Base-by-base conservation (phyloP, 208 protist genomes). In the Angomonas ambiguus region DNA sequence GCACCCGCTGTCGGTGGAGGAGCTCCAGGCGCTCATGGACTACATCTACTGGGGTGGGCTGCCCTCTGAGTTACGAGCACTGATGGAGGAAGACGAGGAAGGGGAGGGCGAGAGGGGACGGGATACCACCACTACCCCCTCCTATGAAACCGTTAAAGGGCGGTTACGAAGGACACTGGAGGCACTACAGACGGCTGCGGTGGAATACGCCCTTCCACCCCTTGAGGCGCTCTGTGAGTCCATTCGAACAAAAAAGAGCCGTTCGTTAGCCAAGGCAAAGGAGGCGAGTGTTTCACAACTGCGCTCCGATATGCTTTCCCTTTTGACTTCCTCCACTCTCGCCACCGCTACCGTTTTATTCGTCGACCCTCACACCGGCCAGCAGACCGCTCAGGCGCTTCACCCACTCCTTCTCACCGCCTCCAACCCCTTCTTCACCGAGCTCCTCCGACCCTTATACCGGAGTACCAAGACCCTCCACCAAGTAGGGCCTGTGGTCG, bases 21-120 rank as follows among this genome's bases (percentile, higher is more conserved):
- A 82, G 18, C 73, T 93, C 53, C 51, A 74, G 68, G 82, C 65
- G 49, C 67, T 93, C 20, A 53, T 74, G 4, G 82, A 89, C 57
- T 93, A 91, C 63, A 41, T 91, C 31, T 89, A 88, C 62, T 88
- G 77, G 74, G 87, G 87, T 22, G 87, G 81, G 27, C 68, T 93
- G 27, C 70, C 57, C 42, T 65, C 67, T 11, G 76, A 77, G 38
- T 87, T 75, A 51, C 73, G 71, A n/a, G 48, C 80, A 30, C 51
- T 91, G 33, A 49, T 86, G 42, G 82, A 88, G 51, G 77, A 81
- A 22, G 82, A 42, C 25, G 66, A 71, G 31, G 61, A 72, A 6
- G 20, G 25, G 24, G 62, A 34, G 27, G 48, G 61, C 25, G 65
- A 69, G 35, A 49, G 16, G 24, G 38, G 13, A 13, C 67, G 8